Conservation (phyloP, 208 protist species). For the Zelonia costaricensis region DNA sequence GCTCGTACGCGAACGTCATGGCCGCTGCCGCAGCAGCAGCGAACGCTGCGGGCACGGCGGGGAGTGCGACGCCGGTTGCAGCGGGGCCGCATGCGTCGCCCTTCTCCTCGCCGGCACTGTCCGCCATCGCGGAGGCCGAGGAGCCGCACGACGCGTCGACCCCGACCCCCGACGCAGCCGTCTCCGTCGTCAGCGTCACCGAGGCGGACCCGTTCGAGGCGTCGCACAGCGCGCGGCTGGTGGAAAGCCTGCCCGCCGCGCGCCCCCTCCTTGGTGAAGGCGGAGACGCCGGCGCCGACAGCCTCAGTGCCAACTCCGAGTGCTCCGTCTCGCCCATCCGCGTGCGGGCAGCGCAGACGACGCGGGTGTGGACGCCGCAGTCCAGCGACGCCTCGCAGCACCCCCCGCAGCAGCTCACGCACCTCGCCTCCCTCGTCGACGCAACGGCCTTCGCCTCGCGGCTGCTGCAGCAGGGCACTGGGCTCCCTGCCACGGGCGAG, state of each 20-base stretch:
- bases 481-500: no score
- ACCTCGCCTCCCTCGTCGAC: neutral
- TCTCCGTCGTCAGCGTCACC: neutral
- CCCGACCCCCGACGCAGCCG: neutral
- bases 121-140: conserved; percentile 1
- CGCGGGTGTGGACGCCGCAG: conserved; percentile 24
- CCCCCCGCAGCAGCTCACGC: neutral
- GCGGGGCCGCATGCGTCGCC: neutral
- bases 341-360: conserved; percentile 12
- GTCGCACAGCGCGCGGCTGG: no score
- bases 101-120: conserved; percentile 12
- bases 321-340: conserved; percentile 21
- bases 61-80: neutral
- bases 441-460: no score
- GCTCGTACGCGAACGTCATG: neutral
- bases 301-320: conserved; percentile 1
- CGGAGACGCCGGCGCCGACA: neutral
- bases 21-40: neutral
- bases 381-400: conserved; percentile 13
- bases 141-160: neutral
- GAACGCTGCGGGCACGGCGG: neutral
- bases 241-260: neutral
- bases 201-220: neutral
- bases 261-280: neutral
- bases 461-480: no score